Evolutionary conservation across 2,329 filamentous ascomycete species (phyloP).

Genomic region (Phyllosticta ampelicida): DNA sequence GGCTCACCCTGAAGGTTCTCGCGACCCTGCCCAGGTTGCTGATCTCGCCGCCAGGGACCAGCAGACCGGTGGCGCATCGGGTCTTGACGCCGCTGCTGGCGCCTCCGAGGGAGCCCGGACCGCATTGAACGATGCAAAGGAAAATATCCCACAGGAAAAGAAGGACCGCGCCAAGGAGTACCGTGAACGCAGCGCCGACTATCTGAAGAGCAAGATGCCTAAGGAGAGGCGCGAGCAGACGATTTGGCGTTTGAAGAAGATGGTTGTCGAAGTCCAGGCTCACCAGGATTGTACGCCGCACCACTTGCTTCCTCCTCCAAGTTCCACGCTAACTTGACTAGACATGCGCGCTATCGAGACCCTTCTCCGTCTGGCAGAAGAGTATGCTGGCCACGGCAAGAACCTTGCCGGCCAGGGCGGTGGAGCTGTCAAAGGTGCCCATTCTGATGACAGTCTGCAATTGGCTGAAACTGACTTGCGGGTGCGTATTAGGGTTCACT

Average conservation of each 20-base stretch:
- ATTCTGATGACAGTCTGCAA: conserved; percentile 51
- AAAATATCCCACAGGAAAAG: conserved; percentile 54
- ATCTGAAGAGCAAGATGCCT: conserved; percentile 78
- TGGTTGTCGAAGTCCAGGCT: conserved; percentile 92
- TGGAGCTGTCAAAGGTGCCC: conserved; percentile 62
- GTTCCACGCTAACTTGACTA: conserved; percentile 25
- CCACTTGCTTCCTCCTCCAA: not conserved
- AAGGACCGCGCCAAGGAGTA: conserved; percentile 27
- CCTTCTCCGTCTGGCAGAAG: conserved; percentile 70
- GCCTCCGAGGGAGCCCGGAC: conserved; percentile 35
- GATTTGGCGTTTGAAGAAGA: conserved; percentile 92
- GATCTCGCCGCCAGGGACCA: conserved; percentile 41
- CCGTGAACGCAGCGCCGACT: conserved; percentile 51
- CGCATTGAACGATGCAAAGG: conserved; percentile 38
- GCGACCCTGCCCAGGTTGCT: conserved; percentile 45
- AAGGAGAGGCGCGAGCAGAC: conserved; percentile 86
- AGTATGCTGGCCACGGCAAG: conserved; percentile 68
- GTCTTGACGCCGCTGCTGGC: conserved; percentile 44
- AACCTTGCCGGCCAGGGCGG: conserved; percentile 52
- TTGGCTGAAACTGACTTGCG: conserved; percentile 70
- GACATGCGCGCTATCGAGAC: conserved; percentile 85
- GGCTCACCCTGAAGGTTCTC: conserved; percentile 46
- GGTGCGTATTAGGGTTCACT: conserved; percentile 40
- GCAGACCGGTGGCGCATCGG: conserved; percentile 35
- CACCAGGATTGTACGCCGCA: conserved; percentile 65